A percentile compares a stretch with the other conserved stretches of the same genome.
Conservation (phyloP, 208 protist genomes). For the Acanthamoeba royreba region DNA sequence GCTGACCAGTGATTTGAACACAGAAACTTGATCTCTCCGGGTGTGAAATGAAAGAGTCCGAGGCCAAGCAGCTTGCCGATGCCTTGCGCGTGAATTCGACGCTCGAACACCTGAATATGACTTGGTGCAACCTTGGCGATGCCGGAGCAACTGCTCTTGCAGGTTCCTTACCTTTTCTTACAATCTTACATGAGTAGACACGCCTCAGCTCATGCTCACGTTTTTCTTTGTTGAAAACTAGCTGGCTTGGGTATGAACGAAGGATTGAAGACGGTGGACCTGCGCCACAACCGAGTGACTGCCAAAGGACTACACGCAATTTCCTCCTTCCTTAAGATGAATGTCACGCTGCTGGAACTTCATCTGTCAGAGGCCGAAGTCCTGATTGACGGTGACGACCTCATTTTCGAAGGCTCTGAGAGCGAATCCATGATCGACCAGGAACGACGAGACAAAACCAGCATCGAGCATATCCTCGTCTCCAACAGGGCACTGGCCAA, state of each 20-base stretch:
- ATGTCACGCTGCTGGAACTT: slow-evolving; percentile 7
- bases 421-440: neutral
- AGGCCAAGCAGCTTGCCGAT: neutral
- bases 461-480: neutral
- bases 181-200: neutral
- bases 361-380: neutral
- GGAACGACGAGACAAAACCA: neutral
- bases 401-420: slow-evolving; percentile 11
- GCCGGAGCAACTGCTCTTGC: neutral
- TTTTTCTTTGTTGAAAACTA: neutral
- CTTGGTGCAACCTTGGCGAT: neutral
- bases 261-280: neutral
- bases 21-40: slow-evolving; percentile 32
- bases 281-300: neutral
- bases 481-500: neutral
- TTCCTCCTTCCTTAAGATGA: neutral
- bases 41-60: neutral
- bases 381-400: neutral
- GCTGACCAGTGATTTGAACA: neutral
- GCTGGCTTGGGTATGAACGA: neutral
- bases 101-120: neutral
- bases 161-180: neutral
- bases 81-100: neutral
- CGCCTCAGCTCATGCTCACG: neutral
- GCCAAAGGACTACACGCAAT: neutral